Evolutionary conservation across 176 grass and related monocot species (phyloP).

Genomic region (Raddia guianensis): DNA sequence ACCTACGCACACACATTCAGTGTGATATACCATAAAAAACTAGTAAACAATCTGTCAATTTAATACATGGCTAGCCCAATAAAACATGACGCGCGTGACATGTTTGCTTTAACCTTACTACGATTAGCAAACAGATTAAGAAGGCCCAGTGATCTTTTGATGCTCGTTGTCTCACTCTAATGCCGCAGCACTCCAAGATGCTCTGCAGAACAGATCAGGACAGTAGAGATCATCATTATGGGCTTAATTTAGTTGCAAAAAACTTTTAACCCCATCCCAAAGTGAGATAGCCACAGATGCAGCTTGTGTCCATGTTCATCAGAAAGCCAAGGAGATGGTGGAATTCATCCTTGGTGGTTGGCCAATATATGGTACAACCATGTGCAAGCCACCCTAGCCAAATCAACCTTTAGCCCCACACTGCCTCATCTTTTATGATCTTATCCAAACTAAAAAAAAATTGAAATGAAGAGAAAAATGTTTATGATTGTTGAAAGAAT

Average conservation of each 20-base stretch:
- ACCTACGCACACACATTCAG: no score
- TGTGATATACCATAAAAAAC: no score
- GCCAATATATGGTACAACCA: constrained; percentile 23
- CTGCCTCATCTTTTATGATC: background rate
- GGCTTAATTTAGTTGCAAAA: background rate
- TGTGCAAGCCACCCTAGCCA: constrained; percentile 44
- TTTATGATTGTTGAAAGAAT: background rate
- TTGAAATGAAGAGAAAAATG: no score
- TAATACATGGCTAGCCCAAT: no score
- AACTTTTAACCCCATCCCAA: background rate
- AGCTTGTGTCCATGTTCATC: background rate
- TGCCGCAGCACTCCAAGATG: background rate
- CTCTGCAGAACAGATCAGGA: background rate
- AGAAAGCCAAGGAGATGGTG: background rate
- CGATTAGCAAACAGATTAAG: background rate
- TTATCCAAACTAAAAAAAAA: background rate
- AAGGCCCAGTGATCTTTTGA: no score
- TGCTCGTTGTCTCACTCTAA: no score
- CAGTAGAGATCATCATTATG: background rate
- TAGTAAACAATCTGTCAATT: no score
- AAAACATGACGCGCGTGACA: no score
- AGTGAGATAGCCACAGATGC: background rate
- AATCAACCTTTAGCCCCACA: background rate
- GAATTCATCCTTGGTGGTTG: background rate
- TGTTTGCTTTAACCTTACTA: no score